Conservation (phyloP, 805 yeast species). For the Saccharomycopsis sp. region DNA sequence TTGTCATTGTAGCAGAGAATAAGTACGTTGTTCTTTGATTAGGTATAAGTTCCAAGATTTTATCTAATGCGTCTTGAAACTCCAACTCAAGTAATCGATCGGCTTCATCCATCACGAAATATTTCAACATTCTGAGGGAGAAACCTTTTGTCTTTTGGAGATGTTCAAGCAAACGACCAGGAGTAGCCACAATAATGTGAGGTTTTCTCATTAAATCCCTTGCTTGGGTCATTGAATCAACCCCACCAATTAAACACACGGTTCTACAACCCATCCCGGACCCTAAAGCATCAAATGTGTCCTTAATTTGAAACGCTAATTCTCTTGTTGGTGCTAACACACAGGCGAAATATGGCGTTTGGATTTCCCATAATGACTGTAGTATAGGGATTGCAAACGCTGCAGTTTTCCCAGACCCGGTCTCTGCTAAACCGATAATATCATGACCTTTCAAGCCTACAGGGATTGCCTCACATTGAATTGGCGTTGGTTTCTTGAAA, state of each 20-base stretch:
- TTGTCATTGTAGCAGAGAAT: constrained; percentile 96
- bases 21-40: constrained; percentile 69
- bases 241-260: constrained; percentile 91
- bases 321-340: constrained; percentile 85
- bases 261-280: constrained; percentile 86
- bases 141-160: constrained; percentile 89
- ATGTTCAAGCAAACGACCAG: constrained; percentile 91
- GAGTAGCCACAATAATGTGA: constrained; percentile 92
- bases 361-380: constrained; percentile 85
- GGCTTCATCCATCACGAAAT: constrained; percentile 93
- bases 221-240: constrained; percentile 98
- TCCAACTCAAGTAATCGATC: constrained; percentile 94
- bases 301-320: constrained; percentile 81
- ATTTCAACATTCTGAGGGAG: constrained; percentile 68
- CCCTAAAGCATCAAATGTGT: constrained; percentile 92
- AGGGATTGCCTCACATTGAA: constrained; percentile 87
- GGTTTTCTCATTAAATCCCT: constrained; percentile 91
- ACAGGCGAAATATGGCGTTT: constrained; percentile 81
- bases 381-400: constrained; percentile 96
- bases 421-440: constrained; percentile 92
- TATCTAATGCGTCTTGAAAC: constrained; percentile 90
- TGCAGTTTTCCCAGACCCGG: constrained; percentile 98
- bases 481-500: constrained; percentile 83
- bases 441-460: constrained; percentile 87
- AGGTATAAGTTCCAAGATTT: constrained; percentile 78